phyloP scores from a whole-genome alignment of 1,284 basidiomycete genomes.

The Retiboletus flavoniger region DNA sequence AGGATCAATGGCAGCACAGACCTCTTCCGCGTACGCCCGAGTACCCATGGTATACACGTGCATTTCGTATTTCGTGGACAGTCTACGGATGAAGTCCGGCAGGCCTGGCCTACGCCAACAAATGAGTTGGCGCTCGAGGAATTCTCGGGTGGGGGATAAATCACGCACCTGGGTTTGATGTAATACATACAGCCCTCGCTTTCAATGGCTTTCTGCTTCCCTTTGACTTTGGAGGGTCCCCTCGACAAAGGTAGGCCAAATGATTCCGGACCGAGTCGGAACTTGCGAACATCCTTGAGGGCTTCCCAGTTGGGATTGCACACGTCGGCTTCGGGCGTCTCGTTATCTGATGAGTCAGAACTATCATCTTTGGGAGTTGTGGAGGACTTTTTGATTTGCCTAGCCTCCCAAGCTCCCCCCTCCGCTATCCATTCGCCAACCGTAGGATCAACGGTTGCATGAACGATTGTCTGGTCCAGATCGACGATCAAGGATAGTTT shows the following conservation, averaged over 20 bases:
- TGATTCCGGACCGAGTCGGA: constrained; percentile 81
- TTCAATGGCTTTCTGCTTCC: constrained; percentile 62
- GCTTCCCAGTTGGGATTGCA: constrained; percentile 89
- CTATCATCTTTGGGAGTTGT: constrained; percentile 28
- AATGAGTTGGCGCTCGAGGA: constrained; percentile 10
- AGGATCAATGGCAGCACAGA: constrained; percentile 92
- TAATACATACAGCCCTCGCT: constrained; percentile 92
- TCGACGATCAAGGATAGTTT: constrained; percentile 96
- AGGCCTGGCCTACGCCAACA: constrained; percentile 75
- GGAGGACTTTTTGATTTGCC: constrained; percentile 39
- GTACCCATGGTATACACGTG: constrained; percentile 99
- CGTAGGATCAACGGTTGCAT: constrained; percentile 97
- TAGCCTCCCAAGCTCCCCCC: constrained; percentile 71
- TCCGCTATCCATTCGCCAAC: constrained; percentile 96
- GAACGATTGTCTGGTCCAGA: constrained; percentile 97
- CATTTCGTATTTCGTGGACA: constrained; percentile 89
- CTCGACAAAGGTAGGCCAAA: constrained; percentile 49
- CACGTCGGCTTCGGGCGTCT: constrained; percentile 47
- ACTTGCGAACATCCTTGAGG: constrained; percentile 85
- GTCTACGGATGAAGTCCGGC: constrained; percentile 68
- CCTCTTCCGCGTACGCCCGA: constrained; percentile 92
- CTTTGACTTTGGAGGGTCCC: constrained; percentile 38
- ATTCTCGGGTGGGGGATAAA: constrained; percentile 5
- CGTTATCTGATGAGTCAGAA: constrained; percentile 41
- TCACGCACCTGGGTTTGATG: constrained; percentile 86